Percentiles rank a stretch among this genome's conserved stretches.
These are phyloP conservation scores for Melaleuca quinquenervia DNA, from an alignment of 345 rosid genomes.

Conservation along the genomic window DNA sequence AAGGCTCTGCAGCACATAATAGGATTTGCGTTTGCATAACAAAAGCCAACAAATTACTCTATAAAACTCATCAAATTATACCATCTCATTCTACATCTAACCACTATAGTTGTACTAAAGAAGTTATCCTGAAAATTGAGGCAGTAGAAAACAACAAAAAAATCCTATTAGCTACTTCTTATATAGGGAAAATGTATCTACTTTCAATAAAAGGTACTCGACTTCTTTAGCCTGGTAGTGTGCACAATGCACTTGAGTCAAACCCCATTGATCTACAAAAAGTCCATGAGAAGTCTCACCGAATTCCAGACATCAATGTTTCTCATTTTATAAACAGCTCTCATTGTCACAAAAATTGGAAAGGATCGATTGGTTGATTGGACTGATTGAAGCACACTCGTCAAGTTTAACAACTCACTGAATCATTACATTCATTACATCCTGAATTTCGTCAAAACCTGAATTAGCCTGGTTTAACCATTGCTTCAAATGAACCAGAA, in stretches of 20 bases:
- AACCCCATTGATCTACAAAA: not conserved
- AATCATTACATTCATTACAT: not conserved
- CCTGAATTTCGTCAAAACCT: not conserved
- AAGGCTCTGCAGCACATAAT: slow-evolving; percentile 55
- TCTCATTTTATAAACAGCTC: not conserved
- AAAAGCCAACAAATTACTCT: not conserved
- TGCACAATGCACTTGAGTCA: not conserved
- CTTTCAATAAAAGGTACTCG: not conserved
- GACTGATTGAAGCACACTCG: not conserved
- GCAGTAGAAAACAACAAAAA: not conserved
- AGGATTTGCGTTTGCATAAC: not conserved
- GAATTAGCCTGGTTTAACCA: not conserved
- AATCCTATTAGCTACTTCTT: not conserved
- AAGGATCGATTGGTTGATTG: not conserved
- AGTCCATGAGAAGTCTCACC: not conserved
- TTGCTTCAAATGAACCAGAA: not conserved
- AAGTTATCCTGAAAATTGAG: not conserved
- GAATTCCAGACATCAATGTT: not conserved
- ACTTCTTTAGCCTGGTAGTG: not conserved
- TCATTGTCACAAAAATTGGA: not conserved
- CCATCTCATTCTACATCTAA: not conserved
- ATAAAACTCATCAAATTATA: not conserved
- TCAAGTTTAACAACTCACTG: not conserved
- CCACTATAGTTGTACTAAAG: not conserved
- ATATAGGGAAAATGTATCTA: not conserved